phyloP scores from a whole-genome alignment of 2,329 filamentous ascomycete genomes.

The Fusarium irregulare region DNA sequence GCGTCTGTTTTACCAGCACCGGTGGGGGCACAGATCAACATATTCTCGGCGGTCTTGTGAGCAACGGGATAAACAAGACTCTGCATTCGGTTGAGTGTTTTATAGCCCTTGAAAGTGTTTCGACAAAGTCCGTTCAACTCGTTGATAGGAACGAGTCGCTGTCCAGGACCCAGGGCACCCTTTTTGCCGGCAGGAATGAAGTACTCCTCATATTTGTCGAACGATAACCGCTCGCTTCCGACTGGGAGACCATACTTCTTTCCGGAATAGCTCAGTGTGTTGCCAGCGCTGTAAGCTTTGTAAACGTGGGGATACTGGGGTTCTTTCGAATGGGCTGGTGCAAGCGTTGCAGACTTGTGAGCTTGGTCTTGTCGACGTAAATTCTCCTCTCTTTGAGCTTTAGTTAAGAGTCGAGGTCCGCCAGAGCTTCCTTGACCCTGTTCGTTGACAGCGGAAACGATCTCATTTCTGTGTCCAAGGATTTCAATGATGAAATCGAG shows the following conservation, averaged over 20 bases:
- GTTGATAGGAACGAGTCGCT: slow-evolving; percentile 80
- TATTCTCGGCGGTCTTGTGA: slow-evolving; percentile 96
- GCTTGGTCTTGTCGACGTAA: slow-evolving; percentile 80
- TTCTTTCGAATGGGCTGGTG: slow-evolving; percentile 76
- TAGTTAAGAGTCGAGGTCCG: slow-evolving; percentile 72
- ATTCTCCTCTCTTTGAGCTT: slow-evolving; percentile 80
- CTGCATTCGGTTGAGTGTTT: slow-evolving; percentile 95
- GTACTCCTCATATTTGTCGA: slow-evolving; percentile 88
- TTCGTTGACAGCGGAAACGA: slow-evolving; percentile 63
- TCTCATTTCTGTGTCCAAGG: slow-evolving; percentile 78
- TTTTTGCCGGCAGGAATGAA: slow-evolving; percentile 84
- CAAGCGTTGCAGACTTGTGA: slow-evolving; percentile 82
- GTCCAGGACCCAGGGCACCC: slow-evolving; percentile 76
- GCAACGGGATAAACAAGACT: slow-evolving; percentile 95
- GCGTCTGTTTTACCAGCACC: slow-evolving; percentile 99
- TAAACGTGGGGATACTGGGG: slow-evolving; percentile 95
- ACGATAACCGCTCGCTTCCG: slow-evolving; percentile 77
- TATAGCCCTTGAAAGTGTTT: slow-evolving; percentile 95
- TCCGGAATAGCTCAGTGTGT: slow-evolving; percentile 82
- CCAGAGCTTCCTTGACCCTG: slow-evolving; percentile 51
- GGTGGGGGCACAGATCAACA: slow-evolving; percentile 97
- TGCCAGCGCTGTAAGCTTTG: slow-evolving; percentile 83
- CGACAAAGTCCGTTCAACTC: slow-evolving; percentile 90
- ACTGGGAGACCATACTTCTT: slow-evolving; percentile 84
- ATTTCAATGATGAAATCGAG: slow-evolving; percentile 92